These are phyloP conservation scores for Galeopsis tetrahit DNA, from an alignment of 257 asterid species.

Conservation along the genomic window DNA sequence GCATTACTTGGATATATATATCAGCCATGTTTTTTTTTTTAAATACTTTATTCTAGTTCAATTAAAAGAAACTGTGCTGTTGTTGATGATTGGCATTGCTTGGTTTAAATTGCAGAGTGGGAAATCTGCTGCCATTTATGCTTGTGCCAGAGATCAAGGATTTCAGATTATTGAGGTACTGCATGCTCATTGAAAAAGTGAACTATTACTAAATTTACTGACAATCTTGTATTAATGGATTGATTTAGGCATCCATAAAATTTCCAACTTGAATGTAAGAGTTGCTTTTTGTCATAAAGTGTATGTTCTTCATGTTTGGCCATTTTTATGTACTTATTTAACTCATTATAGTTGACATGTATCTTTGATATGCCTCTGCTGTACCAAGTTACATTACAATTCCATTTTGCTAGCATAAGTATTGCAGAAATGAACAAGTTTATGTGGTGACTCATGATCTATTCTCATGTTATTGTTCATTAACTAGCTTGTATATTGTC, in stretches of 20 bases:
- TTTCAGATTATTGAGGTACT: slow-evolving; percentile 95
- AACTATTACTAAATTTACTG: slow-evolving; percentile 4
- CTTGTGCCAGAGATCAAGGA: slow-evolving; percentile 96
- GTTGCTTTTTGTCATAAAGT: slow-evolving; percentile 5
- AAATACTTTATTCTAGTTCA: slow-evolving; percentile 23
- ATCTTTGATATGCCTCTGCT: background rate
- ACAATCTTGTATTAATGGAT: background rate
- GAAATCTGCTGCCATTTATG: slow-evolving; percentile 96
- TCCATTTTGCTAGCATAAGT: slow-evolving; percentile 6
- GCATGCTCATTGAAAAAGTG: background rate
- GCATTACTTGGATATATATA: background rate
- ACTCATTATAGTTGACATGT: slow-evolving; percentile 5
- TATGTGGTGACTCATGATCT: slow-evolving; percentile 7
- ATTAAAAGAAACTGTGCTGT: slow-evolving; percentile 2
- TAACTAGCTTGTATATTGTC: slow-evolving; percentile 4
- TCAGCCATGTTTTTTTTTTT: slow-evolving; percentile 1
- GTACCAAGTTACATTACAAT: background rate
- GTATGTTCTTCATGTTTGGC: background rate
- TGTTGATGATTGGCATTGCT: slow-evolving; percentile 34
- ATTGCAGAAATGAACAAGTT: background rate
- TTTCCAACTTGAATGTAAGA: background rate
- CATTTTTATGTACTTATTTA: background rate
- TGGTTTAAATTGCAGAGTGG: slow-evolving; percentile 70
- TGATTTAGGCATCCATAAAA: slow-evolving; percentile 1
- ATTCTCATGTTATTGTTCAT: slow-evolving; percentile 17